These are phyloP conservation scores for Gaertneriomyces semiglobifer DNA, from an alignment of 192 early-diverging fungal genomes.

Conservation along the genomic window DNA sequence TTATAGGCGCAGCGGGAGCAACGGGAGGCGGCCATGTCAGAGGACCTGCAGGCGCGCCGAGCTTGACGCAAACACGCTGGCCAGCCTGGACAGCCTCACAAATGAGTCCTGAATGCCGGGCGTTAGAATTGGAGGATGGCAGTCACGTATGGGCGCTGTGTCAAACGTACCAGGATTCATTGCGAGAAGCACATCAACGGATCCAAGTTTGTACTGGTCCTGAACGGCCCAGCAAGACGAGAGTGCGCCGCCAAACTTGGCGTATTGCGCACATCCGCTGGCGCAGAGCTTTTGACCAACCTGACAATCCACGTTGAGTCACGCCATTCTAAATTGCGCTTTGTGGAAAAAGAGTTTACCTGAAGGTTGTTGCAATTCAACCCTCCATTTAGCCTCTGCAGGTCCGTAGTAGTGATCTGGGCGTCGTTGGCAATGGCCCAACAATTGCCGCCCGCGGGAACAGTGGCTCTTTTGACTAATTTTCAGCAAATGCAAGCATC, in stretches of 20 bases:
- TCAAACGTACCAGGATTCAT: background rate
- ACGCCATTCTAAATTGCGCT: too few relatives aligned
- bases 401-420: background rate
- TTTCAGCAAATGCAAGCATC: background rate
- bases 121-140: background rate
- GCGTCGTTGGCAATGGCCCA: background rate
- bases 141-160: background rate
- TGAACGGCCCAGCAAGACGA: background rate
- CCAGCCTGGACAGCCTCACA: background rate
- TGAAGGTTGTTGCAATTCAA: background rate
- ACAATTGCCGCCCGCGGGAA: background rate
- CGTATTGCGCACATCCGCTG: background rate
- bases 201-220: background rate
- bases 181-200: background rate
- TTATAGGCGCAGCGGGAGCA: background rate
- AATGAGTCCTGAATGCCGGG: background rate
- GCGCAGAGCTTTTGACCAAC: background rate
- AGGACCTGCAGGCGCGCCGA: background rate
- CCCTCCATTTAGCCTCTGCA: background rate
- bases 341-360: too few relatives aligned
- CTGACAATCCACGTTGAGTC: too few relatives aligned
- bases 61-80: background rate
- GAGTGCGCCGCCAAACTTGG: background rate
- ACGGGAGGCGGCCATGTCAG: background rate
- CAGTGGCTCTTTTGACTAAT: background rate